Evolutionary conservation across 768 basidiomycete species (phyloP), one percentile per base, ranked within the genome.

Genomic region (Rhodotorula babjevae): DNA sequence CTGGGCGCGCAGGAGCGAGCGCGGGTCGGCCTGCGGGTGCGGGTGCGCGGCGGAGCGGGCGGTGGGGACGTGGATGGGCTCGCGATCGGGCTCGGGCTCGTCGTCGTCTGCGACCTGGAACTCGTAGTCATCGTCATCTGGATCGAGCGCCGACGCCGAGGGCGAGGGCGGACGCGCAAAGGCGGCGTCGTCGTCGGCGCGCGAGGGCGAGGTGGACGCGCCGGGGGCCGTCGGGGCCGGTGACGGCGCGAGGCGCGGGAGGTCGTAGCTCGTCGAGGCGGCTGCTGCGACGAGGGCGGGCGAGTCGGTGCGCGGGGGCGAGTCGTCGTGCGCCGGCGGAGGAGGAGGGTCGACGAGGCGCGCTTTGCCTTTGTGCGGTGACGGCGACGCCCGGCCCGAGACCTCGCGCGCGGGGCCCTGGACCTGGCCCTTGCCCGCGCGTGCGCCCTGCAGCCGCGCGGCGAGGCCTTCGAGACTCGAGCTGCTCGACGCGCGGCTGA

Each of bases 1-100:
- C 53, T 76, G 75, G 16, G 65, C 63, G 4, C 75, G 56, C 6
- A 76, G 60, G 46, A 76, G 63, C 0, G 70, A 69, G 21, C 75
- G 68, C 19, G 75, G 71, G 31, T 76, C 75, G 4, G n/a, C n/a
- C n/a, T n/a, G n/a, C n/a, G n/a, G n/a, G n/a, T n/a, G n/a, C n/a
- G 62, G 60, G 31, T 69, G 68, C 0, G 65, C 62, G 16, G 67
- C 67, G 11, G 59, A 55, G 15, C 59, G 65, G 8, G n/a, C n/a
- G n/a, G n/a, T n/a, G n/a, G 55, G 18, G 9, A 65, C 57, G 2
- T 59, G 7, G n/a, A 59, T 58, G 52, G 56, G n/a, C 44, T 36
- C 36, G 42, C n/a, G n/a, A n/a, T n/a, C 4, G 64, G 36, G 47
- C n/a, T 63, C 74, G 33, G 63, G 63, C 8, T 66, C 70, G 5